Evolutionary conservation across 164 flowering plant species (phyloP).

Genomic region (Cinnamomum chago): DNA sequence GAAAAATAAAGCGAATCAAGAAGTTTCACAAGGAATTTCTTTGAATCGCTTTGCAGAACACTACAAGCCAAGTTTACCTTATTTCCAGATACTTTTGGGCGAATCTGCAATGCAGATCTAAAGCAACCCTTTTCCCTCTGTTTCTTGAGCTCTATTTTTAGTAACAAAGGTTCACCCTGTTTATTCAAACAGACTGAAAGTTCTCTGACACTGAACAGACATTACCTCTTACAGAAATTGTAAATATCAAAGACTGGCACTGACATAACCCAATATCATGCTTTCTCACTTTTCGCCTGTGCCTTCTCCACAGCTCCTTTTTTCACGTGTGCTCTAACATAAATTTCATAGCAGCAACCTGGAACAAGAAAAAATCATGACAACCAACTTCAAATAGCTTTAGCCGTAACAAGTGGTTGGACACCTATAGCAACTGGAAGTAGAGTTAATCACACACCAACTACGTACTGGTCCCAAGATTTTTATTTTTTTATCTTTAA

Average conservation of each 20-base stretch:
- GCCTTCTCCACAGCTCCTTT: slow-evolving; percentile 14
- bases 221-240: not conserved
- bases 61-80: not conserved
- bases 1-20: too few relatives aligned
- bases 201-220: not conserved
- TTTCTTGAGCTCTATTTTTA: not conserved
- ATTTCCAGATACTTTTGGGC: not conserved
- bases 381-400: not conserved
- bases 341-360: slow-evolving; percentile 29
- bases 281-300: not conserved
- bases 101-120: not conserved
- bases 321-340: slow-evolving; percentile 19
- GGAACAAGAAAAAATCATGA: slow-evolving; percentile 3
- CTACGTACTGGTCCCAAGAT: too few relatives aligned
- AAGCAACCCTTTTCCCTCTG: not conserved
- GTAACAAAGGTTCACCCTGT: not conserved
- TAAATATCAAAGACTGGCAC: not conserved
- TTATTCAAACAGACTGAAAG: not conserved
- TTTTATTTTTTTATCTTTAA: too few relatives aligned
- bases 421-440: too few relatives aligned
- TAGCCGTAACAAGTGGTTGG: too few relatives aligned
- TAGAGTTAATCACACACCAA: too few relatives aligned
- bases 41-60: not conserved
- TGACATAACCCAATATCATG: not conserved
- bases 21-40: not conserved